Evolutionary conservation across 2,329 filamentous ascomycete species (phyloP).

Genomic region (Acrocalymma vagum): DNA sequence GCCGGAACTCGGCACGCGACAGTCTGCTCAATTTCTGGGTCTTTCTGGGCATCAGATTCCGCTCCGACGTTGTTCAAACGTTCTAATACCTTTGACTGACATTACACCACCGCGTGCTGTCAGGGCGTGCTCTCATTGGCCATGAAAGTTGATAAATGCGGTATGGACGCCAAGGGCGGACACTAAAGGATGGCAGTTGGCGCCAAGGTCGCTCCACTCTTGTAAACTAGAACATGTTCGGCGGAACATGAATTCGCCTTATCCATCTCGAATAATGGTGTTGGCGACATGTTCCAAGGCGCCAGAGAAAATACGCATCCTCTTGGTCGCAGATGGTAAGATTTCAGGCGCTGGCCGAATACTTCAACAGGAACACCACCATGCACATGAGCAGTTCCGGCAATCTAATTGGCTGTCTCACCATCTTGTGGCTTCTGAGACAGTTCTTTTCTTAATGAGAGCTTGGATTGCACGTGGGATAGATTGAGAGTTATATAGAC

Average conservation of each 20-base stretch:
- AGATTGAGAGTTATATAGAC: slow-evolving; percentile 22
- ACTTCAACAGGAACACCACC: slow-evolving; percentile 5
- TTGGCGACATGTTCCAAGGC: slow-evolving; percentile 14
- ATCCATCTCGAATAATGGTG: slow-evolving; percentile 5
- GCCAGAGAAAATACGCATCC: slow-evolving; percentile 18
- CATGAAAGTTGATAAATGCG: slow-evolving; percentile 7
- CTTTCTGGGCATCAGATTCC: slow-evolving; percentile 12
- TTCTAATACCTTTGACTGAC: slow-evolving; percentile 13
- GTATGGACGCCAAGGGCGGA: slow-evolving; percentile 24
- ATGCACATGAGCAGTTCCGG: slow-evolving; percentile 23
- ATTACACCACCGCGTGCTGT: slow-evolving; percentile 19
- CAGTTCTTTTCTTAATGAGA: slow-evolving; percentile 4
- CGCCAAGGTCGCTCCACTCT: slow-evolving; percentile 24
- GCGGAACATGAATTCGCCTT: slow-evolving; percentile 18
- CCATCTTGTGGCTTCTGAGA: slow-evolving; percentile 13
- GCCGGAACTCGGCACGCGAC: slow-evolving; percentile 25
- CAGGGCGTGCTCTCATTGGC: slow-evolving; percentile 17
- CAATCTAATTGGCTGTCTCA: slow-evolving; percentile 18
- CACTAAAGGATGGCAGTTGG: slow-evolving; percentile 18
- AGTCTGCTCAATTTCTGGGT: slow-evolving; percentile 5
- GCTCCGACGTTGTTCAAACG: neutral
- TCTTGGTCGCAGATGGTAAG: slow-evolving; percentile 3
- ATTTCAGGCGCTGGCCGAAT: slow-evolving; percentile 8
- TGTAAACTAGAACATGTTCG: slow-evolving; percentile 9
- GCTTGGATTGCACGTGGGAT: slow-evolving; percentile 7